These are phyloP conservation scores for Aspergillus thermomutatus DNA, from an alignment of 2,329 filamentous ascomycete species.

Conservation along the genomic window DNA sequence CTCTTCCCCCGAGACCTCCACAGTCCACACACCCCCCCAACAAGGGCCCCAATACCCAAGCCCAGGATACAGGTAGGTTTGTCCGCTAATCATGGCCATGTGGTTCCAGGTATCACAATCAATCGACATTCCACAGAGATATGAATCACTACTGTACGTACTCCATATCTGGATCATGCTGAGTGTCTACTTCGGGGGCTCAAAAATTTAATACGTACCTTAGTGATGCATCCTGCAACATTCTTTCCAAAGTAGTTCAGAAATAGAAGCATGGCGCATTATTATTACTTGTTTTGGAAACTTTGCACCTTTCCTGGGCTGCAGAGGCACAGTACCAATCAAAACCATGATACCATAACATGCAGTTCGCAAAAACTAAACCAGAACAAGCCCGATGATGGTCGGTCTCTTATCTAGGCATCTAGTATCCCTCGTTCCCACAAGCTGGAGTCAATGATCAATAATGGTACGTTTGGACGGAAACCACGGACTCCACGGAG, in stretches of 20 bases:
- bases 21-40: too few relatives aligned
- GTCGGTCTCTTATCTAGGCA: neutral
- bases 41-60: neutral
- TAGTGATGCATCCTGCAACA: neutral
- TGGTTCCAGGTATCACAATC: conserved; percentile 8
- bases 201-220: neutral
- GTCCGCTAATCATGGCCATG: conserved; percentile 8
- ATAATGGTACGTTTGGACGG: too few relatives aligned
- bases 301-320: neutral
- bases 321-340: neutral
- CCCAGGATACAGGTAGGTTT: neutral
- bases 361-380: neutral
- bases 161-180: neutral
- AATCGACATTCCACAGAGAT: neutral
- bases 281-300: neutral
- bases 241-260: neutral
- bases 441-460: neutral
- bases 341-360: neutral
- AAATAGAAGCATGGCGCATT: neutral
- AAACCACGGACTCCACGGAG: neutral
- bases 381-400: neutral
- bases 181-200: neutral
- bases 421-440: neutral
- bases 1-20: neutral
- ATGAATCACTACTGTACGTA: neutral